phyloP scores from a whole-genome alignment of 2,329 filamentous ascomycete species.

The Cladophialophora exuberans region DNA sequence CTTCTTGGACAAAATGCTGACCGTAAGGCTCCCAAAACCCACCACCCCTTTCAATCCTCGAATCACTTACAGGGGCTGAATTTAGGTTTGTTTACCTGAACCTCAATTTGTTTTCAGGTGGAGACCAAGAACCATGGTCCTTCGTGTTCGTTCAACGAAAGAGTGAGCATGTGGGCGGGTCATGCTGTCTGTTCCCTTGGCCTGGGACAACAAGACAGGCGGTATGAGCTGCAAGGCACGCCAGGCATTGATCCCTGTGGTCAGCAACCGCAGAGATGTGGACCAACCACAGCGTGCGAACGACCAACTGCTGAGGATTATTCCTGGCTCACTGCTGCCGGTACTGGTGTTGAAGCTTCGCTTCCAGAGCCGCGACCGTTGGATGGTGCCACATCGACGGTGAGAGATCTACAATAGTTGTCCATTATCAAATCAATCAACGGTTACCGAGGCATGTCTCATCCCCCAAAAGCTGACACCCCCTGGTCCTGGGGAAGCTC shows the following conservation, averaged over 20 bases:
- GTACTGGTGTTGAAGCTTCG: background rate
- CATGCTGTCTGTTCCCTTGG: background rate
- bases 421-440: background rate
- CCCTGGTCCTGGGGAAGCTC: background rate
- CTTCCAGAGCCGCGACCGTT: background rate
- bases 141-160: background rate
- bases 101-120: background rate
- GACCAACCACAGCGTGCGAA: background rate
- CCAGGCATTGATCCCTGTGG: constrained; percentile 7
- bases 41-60: too few species aligned
- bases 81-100: too few species aligned
- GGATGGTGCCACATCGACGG: constrained; percentile 10
- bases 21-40: background rate
- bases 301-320: background rate
- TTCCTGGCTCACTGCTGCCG: too few species aligned
- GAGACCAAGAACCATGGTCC: background rate
- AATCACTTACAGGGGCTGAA: too few species aligned
- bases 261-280: background rate
- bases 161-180: background rate
- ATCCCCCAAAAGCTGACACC: background rate
- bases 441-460: constrained; percentile 3
- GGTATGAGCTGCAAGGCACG: background rate
- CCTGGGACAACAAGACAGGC: background rate
- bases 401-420: background rate
- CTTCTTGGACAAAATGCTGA: background rate